These are phyloP conservation scores for Hymenoscyphus albidus DNA, from an alignment of 2,329 filamentous ascomycete genomes.

Conservation along the genomic window DNA sequence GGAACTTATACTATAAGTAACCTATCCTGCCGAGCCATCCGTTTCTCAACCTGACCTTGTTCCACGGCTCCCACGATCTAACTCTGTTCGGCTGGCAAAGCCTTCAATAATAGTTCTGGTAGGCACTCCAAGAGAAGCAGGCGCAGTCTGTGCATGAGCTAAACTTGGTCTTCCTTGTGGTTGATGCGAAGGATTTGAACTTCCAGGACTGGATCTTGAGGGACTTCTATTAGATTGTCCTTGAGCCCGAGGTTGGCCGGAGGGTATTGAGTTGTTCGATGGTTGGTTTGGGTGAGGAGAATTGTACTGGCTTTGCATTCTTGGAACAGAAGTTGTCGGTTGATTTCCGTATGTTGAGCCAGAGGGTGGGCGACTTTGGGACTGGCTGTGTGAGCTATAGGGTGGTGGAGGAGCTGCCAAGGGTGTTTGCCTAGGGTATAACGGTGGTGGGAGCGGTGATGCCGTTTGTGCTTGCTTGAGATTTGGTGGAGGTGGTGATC, in stretches of 20 bases:
- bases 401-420: background rate
- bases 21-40: background rate
- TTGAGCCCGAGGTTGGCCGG: background rate
- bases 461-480: no score
- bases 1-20: background rate
- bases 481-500: no score
- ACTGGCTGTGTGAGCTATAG: background rate
- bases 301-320: background rate
- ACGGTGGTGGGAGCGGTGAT: no score
- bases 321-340: background rate
- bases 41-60: background rate
- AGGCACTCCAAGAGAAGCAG: background rate
- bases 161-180: background rate
- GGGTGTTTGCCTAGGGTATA: background rate
- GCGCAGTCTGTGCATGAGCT: background rate
- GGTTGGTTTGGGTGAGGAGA: background rate
- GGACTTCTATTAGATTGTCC: background rate
- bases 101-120: background rate
- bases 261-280: background rate
- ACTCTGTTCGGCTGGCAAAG: background rate
- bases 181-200: background rate
- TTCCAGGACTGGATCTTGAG: background rate
- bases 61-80: background rate
- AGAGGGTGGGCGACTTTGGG: background rate
- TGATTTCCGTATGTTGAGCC: background rate